Conservation (phyloP, 1,284 basidiomycete genomes). For the Moesziomyces globuligerus region DNA sequence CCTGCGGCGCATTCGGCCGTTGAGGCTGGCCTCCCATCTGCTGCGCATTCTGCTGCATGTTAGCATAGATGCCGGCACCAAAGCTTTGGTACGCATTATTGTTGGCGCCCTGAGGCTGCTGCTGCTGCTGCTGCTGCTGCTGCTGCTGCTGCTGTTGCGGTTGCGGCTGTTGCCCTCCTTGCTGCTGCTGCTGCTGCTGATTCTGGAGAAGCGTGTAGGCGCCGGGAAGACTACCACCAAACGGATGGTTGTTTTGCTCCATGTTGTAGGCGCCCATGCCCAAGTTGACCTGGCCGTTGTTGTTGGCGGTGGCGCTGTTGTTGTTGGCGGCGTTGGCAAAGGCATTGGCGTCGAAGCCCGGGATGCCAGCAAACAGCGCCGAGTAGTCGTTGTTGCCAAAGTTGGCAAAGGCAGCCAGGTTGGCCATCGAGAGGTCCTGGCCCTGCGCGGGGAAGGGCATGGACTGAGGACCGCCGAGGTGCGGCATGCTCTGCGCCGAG, state of each 20-base stretch:
- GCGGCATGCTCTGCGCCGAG: conserved; percentile 44
- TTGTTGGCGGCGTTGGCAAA: conserved; percentile 18
- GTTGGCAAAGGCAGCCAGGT: conserved; percentile 31
- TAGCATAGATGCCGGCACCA: neutral
- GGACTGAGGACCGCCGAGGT: conserved; percentile 56
- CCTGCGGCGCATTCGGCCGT: no score
- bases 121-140: conserved; percentile 20
- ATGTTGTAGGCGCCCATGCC: conserved; percentile 39
- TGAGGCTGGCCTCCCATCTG: conserved; percentile 21
- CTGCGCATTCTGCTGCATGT: neutral
- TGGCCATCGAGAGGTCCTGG: conserved; percentile 16
- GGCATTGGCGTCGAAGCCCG: conserved; percentile 34
- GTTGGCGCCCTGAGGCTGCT: conserved; percentile 1
- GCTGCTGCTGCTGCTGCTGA: conserved; percentile 24
- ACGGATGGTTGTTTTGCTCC: conserved; percentile 48
- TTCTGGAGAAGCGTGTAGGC: conserved; percentile 54
- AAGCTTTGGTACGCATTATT: neutral
- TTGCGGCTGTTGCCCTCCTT: conserved; percentile 9
- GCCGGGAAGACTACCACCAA: conserved; percentile 53
- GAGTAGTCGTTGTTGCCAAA: conserved; percentile 34
- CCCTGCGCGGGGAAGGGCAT: conserved; percentile 55
- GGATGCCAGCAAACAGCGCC: conserved; percentile 40
- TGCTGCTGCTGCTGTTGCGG: no score
- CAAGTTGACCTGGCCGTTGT: conserved; percentile 29
- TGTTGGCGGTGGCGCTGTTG: no score